Conservation (phyloP, 805 yeast species). For the Soucietia sequanensis region DNA sequence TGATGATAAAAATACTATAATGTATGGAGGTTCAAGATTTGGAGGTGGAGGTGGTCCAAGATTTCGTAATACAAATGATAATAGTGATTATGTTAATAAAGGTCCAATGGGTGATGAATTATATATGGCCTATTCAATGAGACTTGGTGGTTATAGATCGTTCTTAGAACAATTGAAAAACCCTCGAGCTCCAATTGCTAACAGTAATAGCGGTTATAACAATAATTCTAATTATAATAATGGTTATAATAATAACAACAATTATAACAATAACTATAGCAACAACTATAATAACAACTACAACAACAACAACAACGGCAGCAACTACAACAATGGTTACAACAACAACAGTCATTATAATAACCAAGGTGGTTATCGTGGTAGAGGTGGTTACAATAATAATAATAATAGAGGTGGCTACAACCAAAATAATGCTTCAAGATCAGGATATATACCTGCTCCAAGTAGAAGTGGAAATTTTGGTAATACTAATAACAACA, state of each 20-base stretch:
- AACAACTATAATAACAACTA: conserved; percentile 8
- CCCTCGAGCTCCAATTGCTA: too few species aligned
- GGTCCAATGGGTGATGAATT: conserved; percentile 40
- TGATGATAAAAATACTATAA: conserved; percentile 64
- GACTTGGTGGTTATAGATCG: conserved; percentile 41
- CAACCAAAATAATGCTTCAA: conserved; percentile 3
- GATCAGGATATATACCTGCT: conserved; percentile 12
- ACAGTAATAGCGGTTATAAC: conserved; percentile 7
- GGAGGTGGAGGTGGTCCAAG: conserved; percentile 32
- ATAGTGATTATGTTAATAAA: conserved; percentile 34
- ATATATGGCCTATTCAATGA: conserved; percentile 29
- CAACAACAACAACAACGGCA: conserved; percentile 7
- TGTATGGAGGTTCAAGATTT: conserved; percentile 40
- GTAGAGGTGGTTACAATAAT: conserved; percentile 5
- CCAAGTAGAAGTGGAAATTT: conserved; percentile 4
- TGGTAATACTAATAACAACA: too few species aligned
- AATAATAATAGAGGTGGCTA: background rate
- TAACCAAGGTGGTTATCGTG: conserved; percentile 7
- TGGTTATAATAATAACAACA: conserved; percentile 5
- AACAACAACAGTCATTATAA: conserved; percentile 15
- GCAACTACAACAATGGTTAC: conserved; percentile 7
- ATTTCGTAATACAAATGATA: conserved; percentile 29
- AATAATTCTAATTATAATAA: conserved; percentile 7
- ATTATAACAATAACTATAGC: conserved; percentile 11
- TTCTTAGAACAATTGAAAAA: conserved; percentile 14